phyloP scores from a whole-genome alignment of 192 early-diverging fungal species.

The Coemansia sp. region DNA sequence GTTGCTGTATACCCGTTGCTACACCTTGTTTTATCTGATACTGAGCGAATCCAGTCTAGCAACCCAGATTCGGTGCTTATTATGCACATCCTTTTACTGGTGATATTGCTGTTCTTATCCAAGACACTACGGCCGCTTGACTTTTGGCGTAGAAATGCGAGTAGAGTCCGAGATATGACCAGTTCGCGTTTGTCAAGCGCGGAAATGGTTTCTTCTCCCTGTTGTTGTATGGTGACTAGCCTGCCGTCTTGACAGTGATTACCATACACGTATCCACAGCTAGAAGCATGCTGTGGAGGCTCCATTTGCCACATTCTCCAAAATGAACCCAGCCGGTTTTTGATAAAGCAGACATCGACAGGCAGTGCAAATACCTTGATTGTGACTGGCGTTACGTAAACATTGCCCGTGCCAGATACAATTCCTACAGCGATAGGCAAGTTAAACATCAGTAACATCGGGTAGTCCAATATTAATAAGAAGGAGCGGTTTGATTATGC shows the following conservation, averaged over 20 bases:
- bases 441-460: background rate
- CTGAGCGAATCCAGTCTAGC: constrained; percentile 22
- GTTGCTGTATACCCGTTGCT: background rate
- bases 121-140: background rate
- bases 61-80: constrained; percentile 26
- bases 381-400: constrained; percentile 20
- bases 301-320: constrained; percentile 47
- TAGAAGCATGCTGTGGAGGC: background rate
- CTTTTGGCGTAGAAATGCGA: background rate
- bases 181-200: background rate
- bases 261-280: background rate
- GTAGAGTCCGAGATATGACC: background rate
- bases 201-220: background rate
- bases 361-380: constrained; percentile 15
- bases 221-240: background rate
- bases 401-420: constrained; percentile 21
- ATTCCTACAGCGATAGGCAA: background rate
- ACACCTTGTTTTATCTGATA: background rate
- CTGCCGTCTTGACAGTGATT: background rate
- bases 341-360: background rate
- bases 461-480: background rate
- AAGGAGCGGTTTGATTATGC: background rate
- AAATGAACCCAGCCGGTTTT: constrained; percentile 14
- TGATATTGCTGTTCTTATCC: background rate
- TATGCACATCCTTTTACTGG: background rate